Conservation (phyloP, 306 rosid genomes). For the Malus sylvestris region DNA sequence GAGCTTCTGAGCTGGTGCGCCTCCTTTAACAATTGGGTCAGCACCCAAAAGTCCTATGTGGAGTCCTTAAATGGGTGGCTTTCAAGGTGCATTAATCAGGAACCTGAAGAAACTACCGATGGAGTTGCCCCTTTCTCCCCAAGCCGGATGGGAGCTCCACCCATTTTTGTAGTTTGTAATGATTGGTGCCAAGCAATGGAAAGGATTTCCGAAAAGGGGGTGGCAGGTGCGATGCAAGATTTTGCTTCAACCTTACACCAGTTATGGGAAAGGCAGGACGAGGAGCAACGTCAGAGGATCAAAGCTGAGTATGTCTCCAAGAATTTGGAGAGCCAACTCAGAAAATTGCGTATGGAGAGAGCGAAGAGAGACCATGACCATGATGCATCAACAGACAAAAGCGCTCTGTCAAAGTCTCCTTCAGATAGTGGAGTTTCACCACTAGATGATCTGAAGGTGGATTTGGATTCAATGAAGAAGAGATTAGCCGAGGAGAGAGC, state of each 20-base stretch:
- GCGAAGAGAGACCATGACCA: slow-evolving; percentile 33
- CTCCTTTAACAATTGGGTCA: slow-evolving; percentile 80
- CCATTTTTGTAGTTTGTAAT: slow-evolving; percentile 66
- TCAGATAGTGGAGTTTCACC: slow-evolving; percentile 72
- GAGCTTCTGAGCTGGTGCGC: slow-evolving; percentile 91
- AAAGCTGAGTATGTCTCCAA: slow-evolving; percentile 64
- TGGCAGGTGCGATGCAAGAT: slow-evolving; percentile 61
- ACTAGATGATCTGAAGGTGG: slow-evolving; percentile 83
- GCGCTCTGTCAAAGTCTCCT: slow-evolving; percentile 39
- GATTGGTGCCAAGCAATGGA: slow-evolving; percentile 95
- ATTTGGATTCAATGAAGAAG: slow-evolving; percentile 75
- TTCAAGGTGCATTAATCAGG: slow-evolving; percentile 53
- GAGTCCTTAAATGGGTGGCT: slow-evolving; percentile 87
- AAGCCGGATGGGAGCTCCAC: slow-evolving; percentile 81
- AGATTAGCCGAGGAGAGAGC: slow-evolving; percentile 71
- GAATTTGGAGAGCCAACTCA: slow-evolving; percentile 71
- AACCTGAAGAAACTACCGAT: slow-evolving; percentile 83
- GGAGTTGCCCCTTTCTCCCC: slow-evolving; percentile 94
- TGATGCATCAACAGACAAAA: slow-evolving; percentile 33
- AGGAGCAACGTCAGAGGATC: slow-evolving; percentile 70
- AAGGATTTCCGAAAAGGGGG: slow-evolving; percentile 65
- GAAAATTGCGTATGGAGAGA: slow-evolving; percentile 49
- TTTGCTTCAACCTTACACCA: slow-evolving; percentile 72
- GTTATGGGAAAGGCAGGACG: slow-evolving; percentile 91
- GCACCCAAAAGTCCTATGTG: slow-evolving; percentile 75